Conservation (phyloP, 768 basidiomycete genomes). For the Lactifluus echinatus region DNA sequence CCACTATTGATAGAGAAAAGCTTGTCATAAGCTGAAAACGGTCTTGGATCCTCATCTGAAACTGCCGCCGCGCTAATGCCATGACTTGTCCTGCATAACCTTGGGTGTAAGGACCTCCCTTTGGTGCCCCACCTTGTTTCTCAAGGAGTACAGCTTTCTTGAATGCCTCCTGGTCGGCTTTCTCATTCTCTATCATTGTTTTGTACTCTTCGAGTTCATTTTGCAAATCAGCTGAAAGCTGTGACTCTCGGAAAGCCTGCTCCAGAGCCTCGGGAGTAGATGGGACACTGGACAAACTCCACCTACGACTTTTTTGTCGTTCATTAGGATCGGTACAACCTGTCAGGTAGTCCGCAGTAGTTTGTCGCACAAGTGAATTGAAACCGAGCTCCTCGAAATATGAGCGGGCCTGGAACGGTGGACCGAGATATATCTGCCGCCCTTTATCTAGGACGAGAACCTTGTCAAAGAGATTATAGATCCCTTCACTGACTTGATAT, state of each 20-base stretch:
- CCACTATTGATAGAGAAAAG: slow-evolving; percentile 49
- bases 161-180: slow-evolving; percentile 65
- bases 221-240: slow-evolving; percentile 35
- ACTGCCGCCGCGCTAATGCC: slow-evolving; percentile 63
- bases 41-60: slow-evolving; percentile 67
- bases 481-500: slow-evolving; percentile 65
- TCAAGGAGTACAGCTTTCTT: slow-evolving; percentile 62
- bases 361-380: slow-evolving; percentile 69
- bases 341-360: slow-evolving; percentile 78
- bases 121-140: slow-evolving; percentile 70
- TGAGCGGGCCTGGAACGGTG: slow-evolving; percentile 56
- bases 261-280: slow-evolving; percentile 62
- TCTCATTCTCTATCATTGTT: slow-evolving; percentile 44
- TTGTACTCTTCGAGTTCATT: slow-evolving; percentile 47
- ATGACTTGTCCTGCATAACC: slow-evolving; percentile 67
- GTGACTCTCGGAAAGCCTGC: slow-evolving; percentile 46
- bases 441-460: slow-evolving; percentile 78
- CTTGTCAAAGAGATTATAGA: slow-evolving; percentile 78
- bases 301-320: slow-evolving; percentile 60
- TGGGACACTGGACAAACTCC: slow-evolving; percentile 48
- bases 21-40: slow-evolving; percentile 69
- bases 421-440: slow-evolving; percentile 75
- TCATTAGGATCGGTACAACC: slow-evolving; percentile 78
- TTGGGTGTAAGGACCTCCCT: slow-evolving; percentile 76
- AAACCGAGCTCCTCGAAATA: slow-evolving; percentile 78